These are phyloP conservation scores for Solanum bukasovii DNA, from an alignment of 257 asterid species.

Conservation along the genomic window DNA sequence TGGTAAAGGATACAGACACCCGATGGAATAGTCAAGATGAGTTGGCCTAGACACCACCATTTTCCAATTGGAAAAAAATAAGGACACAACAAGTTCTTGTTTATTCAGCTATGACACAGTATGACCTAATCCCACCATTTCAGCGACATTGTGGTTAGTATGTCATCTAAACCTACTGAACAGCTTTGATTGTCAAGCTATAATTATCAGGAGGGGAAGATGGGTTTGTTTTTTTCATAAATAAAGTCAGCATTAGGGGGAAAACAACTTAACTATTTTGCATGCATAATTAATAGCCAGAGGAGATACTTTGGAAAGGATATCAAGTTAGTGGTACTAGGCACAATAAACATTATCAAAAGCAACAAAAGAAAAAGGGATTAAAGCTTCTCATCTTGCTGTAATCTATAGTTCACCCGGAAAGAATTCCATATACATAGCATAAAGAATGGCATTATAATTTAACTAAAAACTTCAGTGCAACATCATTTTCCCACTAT, in stretches of 20 bases:
- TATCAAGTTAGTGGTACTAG: neutral
- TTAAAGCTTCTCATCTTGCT: neutral
- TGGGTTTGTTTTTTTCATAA: neutral
- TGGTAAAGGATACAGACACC: neutral
- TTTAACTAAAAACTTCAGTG: neutral
- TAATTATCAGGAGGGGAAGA: neutral
- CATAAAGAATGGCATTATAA: neutral
- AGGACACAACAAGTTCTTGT: neutral
- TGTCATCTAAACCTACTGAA: neutral
- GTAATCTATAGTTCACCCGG: neutral
- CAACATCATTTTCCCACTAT: neutral
- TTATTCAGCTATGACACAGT: neutral
- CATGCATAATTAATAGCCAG: neutral
- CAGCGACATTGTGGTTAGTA: neutral
- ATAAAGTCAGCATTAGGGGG: neutral
- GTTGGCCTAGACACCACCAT: neutral
- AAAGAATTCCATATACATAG: neutral
- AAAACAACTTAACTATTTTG: neutral
- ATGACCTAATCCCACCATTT: neutral
- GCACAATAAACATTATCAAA: neutral
- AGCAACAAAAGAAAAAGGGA: neutral
- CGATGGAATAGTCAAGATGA: neutral
- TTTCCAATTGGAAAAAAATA: neutral
- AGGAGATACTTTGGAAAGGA: neutral
- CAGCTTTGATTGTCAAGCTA: neutral